Percentiles rank a stretch among this genome's conserved stretches.
Conservation (phyloP, 495 filamentous ascomycete genomes). For the Pyronema domesticum region DNA sequence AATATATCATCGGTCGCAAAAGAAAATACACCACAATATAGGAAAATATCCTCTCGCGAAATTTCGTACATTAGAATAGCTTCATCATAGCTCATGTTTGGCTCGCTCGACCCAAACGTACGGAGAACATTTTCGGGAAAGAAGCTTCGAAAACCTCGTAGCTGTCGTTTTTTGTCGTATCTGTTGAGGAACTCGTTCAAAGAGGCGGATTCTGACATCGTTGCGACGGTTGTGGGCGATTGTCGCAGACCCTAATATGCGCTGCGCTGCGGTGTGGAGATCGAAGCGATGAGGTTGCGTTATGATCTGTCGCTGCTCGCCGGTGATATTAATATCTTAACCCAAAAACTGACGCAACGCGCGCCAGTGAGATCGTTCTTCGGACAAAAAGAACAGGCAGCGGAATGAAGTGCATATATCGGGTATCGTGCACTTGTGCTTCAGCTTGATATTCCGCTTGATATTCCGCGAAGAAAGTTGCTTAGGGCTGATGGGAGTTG, state of each 20-base stretch:
- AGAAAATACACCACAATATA: background rate
- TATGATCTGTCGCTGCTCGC: background rate
- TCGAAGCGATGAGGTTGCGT: background rate
- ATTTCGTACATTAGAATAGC: conserved; percentile 21
- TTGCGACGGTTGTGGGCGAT: background rate
- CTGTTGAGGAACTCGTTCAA: conserved; percentile 22
- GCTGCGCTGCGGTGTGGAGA: background rate
- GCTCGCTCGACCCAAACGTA: conserved; percentile 19
- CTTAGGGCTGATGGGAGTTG: no score
- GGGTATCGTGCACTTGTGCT: background rate
- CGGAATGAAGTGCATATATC: background rate
- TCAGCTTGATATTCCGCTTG: no score
- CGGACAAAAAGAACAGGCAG: background rate
- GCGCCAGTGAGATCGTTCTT: background rate
- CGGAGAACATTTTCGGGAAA: conserved; percentile 19
- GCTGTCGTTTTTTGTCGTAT: conserved; percentile 18
- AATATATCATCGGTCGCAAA: conserved; percentile 2
- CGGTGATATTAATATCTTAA: background rate
- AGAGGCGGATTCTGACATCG: conserved; percentile 20
- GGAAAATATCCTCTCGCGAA: conserved; percentile 2
- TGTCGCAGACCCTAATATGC: background rate
- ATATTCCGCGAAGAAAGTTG: no score
- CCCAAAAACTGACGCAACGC: background rate
- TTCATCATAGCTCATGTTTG: conserved; percentile 22
- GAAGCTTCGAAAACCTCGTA: conserved; percentile 22